Evolutionary conservation across 139 green algal genomes (phyloP), one percentile per base, ranked within the genome.

Genomic region (Haematococcus sp.): DNA sequence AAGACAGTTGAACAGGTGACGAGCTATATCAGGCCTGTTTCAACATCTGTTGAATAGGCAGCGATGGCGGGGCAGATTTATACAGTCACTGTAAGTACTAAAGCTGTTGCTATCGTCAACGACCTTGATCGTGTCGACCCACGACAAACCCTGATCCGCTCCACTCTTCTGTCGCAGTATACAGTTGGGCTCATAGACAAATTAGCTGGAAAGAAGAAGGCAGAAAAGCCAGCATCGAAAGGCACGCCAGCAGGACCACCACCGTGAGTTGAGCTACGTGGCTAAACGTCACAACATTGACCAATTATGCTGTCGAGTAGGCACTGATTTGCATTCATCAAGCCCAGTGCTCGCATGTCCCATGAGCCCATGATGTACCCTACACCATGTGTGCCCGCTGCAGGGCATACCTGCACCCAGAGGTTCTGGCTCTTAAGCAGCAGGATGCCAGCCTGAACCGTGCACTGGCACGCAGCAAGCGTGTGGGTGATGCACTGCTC

Each of bases 141-240:
- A 4, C 15, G 22, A 27, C 19, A 13, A 61, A 9, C 15, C 4
- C 58, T 23, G 20, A 27, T 65, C 27, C 20, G 20, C 58, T 22
- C 35, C n/a, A 40, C 4, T 3, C 28, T 11, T 25, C 4, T 16
- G 20, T 20, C 27, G 58, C 58, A 65, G 58, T 65, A 34, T 35
- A 65, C 58, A 25, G 23, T 27, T 16, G 58, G 58, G 58, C 27
- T 65, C 20, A 65, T 65, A 13, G 58, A 65, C 58, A 65, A 65
- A n/a, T n/a, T 65, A 43, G 58, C 58, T 25, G 58, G 58, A 19
- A 65, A n/a, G 58, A n/a, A 33, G 28, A 65, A 33, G 40, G 7
- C 40, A 19, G 40, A 49, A 11, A 49, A 49, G 40, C 40, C 40
- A 49, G 7, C 40, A 11, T 7, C 7, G 40, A 49, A 11, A 49